phyloP scores from a whole-genome alignment of 305 asterid species.

The Petunia hybrid region DNA sequence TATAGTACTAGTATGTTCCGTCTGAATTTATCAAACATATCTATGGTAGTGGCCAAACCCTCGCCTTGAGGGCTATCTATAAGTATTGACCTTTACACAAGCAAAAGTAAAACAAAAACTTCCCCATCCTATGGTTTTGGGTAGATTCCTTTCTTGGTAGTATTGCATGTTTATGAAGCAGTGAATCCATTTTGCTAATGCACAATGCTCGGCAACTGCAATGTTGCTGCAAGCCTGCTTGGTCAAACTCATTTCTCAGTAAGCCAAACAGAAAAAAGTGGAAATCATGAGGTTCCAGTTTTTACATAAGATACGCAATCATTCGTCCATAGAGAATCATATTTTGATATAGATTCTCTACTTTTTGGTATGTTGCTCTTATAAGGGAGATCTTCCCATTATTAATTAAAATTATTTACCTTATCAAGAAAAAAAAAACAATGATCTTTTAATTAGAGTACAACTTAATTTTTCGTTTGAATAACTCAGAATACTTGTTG shows the following conservation, averaged over 20 bases:
- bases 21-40: too few species aligned
- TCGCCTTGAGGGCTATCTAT: not conserved
- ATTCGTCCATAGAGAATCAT: too few species aligned
- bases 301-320: too few species aligned
- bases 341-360: too few species aligned
- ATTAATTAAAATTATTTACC: too few species aligned
- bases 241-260: not conserved
- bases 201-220: not conserved
- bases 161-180: too few species aligned
- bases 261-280: not conserved
- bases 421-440: too few species aligned
- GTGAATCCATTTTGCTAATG: too few species aligned
- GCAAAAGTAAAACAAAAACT: too few species aligned
- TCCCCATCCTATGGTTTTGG: too few species aligned
- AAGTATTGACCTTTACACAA: not conserved
- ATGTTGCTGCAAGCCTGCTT: not conserved
- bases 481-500: not conserved
- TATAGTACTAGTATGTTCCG: not conserved
- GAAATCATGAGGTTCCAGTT: not conserved
- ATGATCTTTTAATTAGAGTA: not conserved
- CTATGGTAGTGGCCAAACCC: not conserved
- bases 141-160: too few species aligned
- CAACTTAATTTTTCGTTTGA: not conserved
- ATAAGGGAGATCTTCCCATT: not conserved
- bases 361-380: too few species aligned